phyloP scores from a whole-genome alignment of 176 grass and related monocot genomes.

The Phoenix roebelenii region DNA sequence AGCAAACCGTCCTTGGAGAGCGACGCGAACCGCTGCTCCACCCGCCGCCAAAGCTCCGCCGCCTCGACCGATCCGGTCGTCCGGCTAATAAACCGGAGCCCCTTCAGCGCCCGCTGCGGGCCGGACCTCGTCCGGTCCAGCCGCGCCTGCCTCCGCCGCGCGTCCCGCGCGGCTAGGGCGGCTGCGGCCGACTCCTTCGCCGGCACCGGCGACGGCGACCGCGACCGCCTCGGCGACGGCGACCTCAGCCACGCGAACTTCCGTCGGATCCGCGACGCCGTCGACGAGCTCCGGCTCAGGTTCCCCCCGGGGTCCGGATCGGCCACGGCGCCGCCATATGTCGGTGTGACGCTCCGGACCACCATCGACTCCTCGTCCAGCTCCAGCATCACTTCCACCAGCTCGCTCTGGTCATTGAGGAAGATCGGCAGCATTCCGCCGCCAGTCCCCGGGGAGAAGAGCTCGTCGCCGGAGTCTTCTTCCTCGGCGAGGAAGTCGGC shows the following conservation, averaged over 20 bases:
- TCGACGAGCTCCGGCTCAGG: conserved; percentile 84
- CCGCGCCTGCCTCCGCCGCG: conserved; percentile 46
- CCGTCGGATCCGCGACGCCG: conserved; percentile 61
- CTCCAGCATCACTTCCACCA: conserved; percentile 99
- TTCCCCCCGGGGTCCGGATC: background rate
- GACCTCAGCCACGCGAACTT: conserved; percentile 93
- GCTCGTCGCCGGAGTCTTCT: conserved; percentile 74
- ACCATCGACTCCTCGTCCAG: conserved; percentile 99
- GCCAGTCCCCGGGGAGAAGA: conserved; percentile 16
- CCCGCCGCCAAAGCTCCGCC: conserved; percentile 66
- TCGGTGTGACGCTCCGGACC: conserved; percentile 92
- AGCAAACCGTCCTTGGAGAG: conserved; percentile 70
- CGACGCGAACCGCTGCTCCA: conserved; percentile 60
- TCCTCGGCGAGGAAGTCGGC: conserved; percentile 75
- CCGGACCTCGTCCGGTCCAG: conserved; percentile 68
- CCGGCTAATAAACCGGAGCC: conserved; percentile 93
- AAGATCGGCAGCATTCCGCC: conserved; percentile 65
- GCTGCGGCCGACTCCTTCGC: conserved; percentile 20
- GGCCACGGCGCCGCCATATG: conserved; percentile 20
- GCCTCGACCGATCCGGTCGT: conserved; percentile 54
- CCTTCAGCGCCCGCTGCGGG: conserved; percentile 69
- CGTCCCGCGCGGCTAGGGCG: conserved; percentile 65
- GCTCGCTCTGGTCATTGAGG: conserved; percentile 70
- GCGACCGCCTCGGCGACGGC: conserved; percentile 27
- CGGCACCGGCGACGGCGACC: conserved; percentile 8